Evolutionary conservation across 371 early-diverging fungal genomes (phyloP), one percentile per base, ranked within the genome.

Genomic region (Choanephora cucurbitarum): DNA sequence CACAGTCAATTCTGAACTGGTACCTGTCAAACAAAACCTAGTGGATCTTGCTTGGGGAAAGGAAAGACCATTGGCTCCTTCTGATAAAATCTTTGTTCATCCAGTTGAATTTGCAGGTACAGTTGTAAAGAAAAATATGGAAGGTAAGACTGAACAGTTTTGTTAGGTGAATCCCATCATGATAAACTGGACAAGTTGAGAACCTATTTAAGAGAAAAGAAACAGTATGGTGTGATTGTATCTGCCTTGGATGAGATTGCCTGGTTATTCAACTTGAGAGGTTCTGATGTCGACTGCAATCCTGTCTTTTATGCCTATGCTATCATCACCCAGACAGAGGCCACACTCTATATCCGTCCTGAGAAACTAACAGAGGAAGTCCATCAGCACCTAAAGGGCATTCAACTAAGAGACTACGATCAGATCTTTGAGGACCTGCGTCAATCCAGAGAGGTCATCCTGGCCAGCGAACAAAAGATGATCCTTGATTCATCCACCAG

Each of bases 241-340:
- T 84, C 93, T 14, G 94, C 89, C 5, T 79, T 95, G 54, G 98
- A 96, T 74, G 99, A 96, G 71, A 82, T 94, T 51, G 94, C 94
- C 19, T 96, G 99, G 99, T 74, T 99, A 47, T 93, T 96, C 67
- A 99, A 99, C 69, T 76, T 99, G 60, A 89, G 99, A 59, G 99
- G 99, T n/a, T 89, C 85, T 8, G 99, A 99, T 71, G 93, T 99
- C 48, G 80, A 83, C 28, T 99, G 91, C 80, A 99, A 98, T 73
- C 98, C 99, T 1, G 95, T 99, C 9, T 99, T 99, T 74, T 97
- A 94, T 69, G 75, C 98, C 4, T 99, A 96, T 69, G 85, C 92
- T 6, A 57, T 92, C 18, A 73, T 99, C 28, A 90, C 96, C 13
- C 62, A 69, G 45, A 72, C 80, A 34, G 72, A 80, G 7, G 84